Evolutionary conservation across 768 basidiomycete species (phyloP), one percentile per base, ranked within the genome.

Genomic region (Plicaturopsis crispa): DNA sequence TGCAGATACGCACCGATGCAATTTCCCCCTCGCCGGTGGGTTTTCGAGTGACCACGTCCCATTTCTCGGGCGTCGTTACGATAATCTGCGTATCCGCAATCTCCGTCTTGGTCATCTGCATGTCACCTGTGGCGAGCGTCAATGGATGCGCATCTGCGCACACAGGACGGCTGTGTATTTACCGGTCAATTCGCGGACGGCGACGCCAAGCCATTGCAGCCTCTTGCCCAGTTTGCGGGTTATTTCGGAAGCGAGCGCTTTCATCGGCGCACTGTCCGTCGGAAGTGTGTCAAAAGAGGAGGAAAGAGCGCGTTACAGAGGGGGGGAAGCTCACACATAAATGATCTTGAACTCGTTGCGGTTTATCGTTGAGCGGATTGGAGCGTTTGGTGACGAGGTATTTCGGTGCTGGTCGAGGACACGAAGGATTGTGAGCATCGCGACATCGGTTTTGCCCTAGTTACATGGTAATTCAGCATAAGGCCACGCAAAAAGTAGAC

Each of bases 391-490:
- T 17, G 53, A 39, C 19, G 53, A 45, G 8, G 62, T 53, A 6
- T 52, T 53, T 32, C 71, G 56, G 55, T 94, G 74, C 50, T 91
- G 89, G 35, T 79, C 66, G 33, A 98, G 63, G 20, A 93, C 86
- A 21, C 92, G 86, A 33, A 99, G 73, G 44, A 99, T 84, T 3
- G 89, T 73, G 52, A 99, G 70, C 78, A 98, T 85, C 0, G 96
- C 96, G 1, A 99, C 84, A 59, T 99, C 96, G 0, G 96, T 99
- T 88, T 99, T 99, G 60, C 96, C 96, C 91, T 93, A 48, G 22
- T 26, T 35, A 16, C 24, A 37, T 4, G 22, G 19, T 31, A 34
- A 34, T 24, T 48, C 20, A 53, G 41, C 13, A 46, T 20, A 14
- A 5, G 18, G 23, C 19, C n/a, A 32, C 24, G n/a, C 11, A 38